A percentile compares a stretch with the other conserved stretches of the same genome.
Conservation (phyloP, 2,329 filamentous ascomycete genomes). For the Cladophialophora bantiana region DNA sequence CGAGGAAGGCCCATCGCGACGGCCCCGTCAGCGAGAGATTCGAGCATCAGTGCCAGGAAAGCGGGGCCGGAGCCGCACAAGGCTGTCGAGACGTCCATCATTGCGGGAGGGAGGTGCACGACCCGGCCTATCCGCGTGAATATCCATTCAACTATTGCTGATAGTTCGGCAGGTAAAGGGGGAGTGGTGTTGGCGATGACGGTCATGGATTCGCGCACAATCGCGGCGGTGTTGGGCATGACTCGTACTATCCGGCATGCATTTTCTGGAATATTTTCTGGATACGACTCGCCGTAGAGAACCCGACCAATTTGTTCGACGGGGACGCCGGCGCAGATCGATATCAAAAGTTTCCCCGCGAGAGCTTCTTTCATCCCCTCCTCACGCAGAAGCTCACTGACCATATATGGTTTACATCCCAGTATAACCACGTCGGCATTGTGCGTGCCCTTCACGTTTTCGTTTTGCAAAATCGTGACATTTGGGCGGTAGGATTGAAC, state of each 20-base stretch:
- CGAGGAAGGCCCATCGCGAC: conserved; percentile 68
- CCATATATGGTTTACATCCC: conserved; percentile 80
- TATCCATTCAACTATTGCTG: conserved; percentile 61
- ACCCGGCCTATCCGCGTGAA: conserved; percentile 58
- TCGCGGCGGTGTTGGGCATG: conserved; percentile 83
- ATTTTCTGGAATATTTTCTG: conserved; percentile 53
- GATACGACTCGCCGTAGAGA: conserved; percentile 51
- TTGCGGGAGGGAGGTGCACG: conserved; percentile 33
- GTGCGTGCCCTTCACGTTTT: conserved; percentile 72
- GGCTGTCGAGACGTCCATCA: conserved; percentile 42
- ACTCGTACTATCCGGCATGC: conserved; percentile 70
- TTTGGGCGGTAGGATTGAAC: conserved; percentile 65
- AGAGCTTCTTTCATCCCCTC: conserved; percentile 74
- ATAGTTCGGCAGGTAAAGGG: conserved; percentile 53
- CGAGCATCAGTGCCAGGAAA: conserved; percentile 66
- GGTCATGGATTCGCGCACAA: conserved; percentile 82
- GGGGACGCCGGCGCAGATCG: conserved; percentile 79
- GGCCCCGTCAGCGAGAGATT: conserved; percentile 66
- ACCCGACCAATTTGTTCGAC: conserved; percentile 68
- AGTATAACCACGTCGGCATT: conserved; percentile 77
- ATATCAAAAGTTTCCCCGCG: conserved; percentile 79
- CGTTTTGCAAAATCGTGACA: conserved; percentile 72
- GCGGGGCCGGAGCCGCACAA: conserved; percentile 64
- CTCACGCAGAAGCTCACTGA: conserved; percentile 66
- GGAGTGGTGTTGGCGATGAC: conserved; percentile 69